Evolutionary conservation across 192 early-diverging fungal species (phyloP).

Genomic region (Coemansia sp.): DNA sequence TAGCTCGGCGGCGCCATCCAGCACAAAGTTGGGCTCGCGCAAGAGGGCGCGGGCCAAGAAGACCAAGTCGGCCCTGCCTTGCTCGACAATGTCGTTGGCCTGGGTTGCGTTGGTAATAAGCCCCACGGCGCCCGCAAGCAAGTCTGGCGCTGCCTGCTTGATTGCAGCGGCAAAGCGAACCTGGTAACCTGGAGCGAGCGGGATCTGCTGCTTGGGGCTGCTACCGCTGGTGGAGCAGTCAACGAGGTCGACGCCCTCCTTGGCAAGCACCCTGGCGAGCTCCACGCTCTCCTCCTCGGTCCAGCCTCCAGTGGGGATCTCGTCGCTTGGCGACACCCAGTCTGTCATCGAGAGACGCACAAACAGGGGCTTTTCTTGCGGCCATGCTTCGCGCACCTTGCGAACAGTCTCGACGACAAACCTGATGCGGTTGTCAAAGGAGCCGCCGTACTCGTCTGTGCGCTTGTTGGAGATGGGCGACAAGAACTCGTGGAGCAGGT

Average conservation of each 20-base stretch:
- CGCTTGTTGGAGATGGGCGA: conserved; percentile 78
- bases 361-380: conserved; percentile 77
- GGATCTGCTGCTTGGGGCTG: conserved; percentile 54
- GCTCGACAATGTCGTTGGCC: conserved; percentile 66
- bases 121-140: conserved; percentile 67
- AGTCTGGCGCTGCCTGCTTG: conserved; percentile 56
- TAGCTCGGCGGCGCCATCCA: conserved; percentile 64
- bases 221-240: conserved; percentile 80
- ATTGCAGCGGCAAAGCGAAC: conserved; percentile 69
- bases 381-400: conserved; percentile 69
- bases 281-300: conserved; percentile 69
- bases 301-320: conserved; percentile 56
- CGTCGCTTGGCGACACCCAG: conserved; percentile 41
- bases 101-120: conserved; percentile 63
- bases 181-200: conserved; percentile 56
- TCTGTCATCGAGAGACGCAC: conserved; percentile 80
- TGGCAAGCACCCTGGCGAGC: conserved; percentile 56
- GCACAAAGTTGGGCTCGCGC: conserved; percentile 65
- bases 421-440: conserved; percentile 81
- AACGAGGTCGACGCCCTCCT: conserved; percentile 79
- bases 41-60: conserved; percentile 69
- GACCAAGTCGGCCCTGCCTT: conserved; percentile 68
- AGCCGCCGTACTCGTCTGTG: conserved; percentile 90
- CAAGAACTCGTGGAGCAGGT: conserved; percentile 77
- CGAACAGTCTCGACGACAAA: conserved; percentile 69